Evolutionary conservation across 2,329 filamentous ascomycete genomes (phyloP), one percentile per base, ranked within the genome.

Genomic region (Pseudogymnoascus sp.): DNA sequence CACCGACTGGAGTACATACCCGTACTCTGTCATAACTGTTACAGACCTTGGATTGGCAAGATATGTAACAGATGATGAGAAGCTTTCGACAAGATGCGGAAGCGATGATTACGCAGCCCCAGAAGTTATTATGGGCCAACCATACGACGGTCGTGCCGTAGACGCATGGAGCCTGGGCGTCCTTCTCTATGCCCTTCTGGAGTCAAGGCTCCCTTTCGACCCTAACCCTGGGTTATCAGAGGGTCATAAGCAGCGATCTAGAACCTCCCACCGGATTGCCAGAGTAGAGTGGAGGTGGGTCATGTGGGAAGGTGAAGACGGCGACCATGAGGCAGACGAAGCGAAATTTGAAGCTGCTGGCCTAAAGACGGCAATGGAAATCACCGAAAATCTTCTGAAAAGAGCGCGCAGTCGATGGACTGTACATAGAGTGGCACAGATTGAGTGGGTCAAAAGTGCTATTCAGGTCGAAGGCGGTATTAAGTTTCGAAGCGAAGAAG

Each of bases 21-120:
- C 91, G 9, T 84, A 91, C 71, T 89, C 93, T 1, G 83, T 97
- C 62, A 85, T 93, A 63, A 97, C 92, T 1, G 82, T 99, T 44
- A 96, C 93, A 15, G 95, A 99, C 73, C 82, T 99, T 11, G 95
- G 95, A 13, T 85, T 99, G 11, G 96, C 92, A 2, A 85, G 93
- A 62, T 88, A 89, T 37, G 90, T 97, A 40, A 85, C 91, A 15
- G 88, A 91, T 66, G 91, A 91, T 61, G 91, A 96, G 68, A 88
- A 93, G 65, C 83, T 99, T n/a, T 90, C 90, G 65, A 97, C 93
- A 1, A 86, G 95, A 9, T 99, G 95, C 74, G 95, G 95, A 33
- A 96, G 90, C 42, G 95, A 97, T 76, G 95, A 99, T 76, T 99
- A 99, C 73, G 93, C 93, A 1, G 93, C 95, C 0, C 95, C 95